These are phyloP conservation scores for Hura crepitans DNA, from an alignment of 441 rosid species.

Conservation along the genomic window DNA sequence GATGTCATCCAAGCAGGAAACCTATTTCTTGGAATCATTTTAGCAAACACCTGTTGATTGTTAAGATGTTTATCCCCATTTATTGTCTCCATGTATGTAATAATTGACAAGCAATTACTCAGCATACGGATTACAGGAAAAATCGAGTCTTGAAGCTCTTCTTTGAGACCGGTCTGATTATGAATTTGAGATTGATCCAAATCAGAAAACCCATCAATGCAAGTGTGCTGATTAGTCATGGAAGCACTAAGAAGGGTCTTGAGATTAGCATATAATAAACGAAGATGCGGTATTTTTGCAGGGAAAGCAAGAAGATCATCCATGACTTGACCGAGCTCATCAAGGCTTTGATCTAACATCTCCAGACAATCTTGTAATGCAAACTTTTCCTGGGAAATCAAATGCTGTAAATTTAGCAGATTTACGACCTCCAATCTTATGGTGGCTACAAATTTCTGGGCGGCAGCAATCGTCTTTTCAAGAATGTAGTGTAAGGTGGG, in stretches of 20 bases:
- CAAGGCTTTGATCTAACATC: conserved; percentile 21
- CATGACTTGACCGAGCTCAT: conserved; percentile 20
- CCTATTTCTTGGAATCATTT: conserved; percentile 1
- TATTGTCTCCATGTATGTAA: conserved; percentile 22
- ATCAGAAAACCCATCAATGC: conserved; percentile 25
- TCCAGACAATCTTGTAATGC: conserved; percentile 22
- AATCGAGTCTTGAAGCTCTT: conserved; percentile 1
- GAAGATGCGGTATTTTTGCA: background rate
- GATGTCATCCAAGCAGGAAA: conserved; percentile 21
- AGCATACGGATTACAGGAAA: conserved; percentile 17
- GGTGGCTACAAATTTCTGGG: conserved; percentile 6
- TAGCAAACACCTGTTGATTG: conserved; percentile 3
- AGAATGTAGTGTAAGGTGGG: conserved; percentile 5
- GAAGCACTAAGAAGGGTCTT: conserved; percentile 26
- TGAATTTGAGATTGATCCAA: background rate
- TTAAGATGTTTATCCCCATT: background rate
- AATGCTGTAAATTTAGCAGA: conserved; percentile 4
- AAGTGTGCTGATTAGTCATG: conserved; percentile 26
- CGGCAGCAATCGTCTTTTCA: conserved; percentile 6
- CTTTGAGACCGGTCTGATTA: background rate
- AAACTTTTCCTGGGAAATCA: conserved; percentile 14
- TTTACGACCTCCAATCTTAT: background rate
- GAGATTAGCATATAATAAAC: conserved; percentile 11
- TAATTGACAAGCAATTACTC: conserved; percentile 30
- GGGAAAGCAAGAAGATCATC: conserved; percentile 17